Evolutionary conservation across 805 yeast species (phyloP), one percentile per base, ranked within the genome.

Genomic region (Teunomyces lycoperdinae): DNA sequence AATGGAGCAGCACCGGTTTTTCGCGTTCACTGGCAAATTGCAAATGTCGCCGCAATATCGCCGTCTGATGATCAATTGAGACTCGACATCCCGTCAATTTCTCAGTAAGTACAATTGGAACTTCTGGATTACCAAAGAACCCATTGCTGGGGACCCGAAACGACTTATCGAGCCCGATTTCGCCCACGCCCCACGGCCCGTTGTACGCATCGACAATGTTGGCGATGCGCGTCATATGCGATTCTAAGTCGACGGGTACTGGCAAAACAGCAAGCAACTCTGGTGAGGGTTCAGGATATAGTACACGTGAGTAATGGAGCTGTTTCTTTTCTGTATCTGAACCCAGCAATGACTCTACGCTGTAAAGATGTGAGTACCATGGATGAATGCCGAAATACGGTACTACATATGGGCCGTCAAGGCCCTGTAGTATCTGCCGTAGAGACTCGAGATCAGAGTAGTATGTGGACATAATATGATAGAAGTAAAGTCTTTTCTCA

Each of bases 301-400:
- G 66, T 0, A 89, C 78, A 0, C 57, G 24, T 1, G 50, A 43
- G 58, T 91, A 91, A 62, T 91, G 97, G 2, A 51, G 58, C 13
- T 35, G 14, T 54, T 83, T 84, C 30, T 58, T 53, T 1, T 56
- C 58, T 1, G 45, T 36, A 1, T 49, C 55, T 2, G 51, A 44
- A 5, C 36, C 50, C 14, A 6, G 46, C n/a, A 9, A 51, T 2
- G 13, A 13, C 0, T 55, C 50, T 1, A 56, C 61, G n/a, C 78
- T 68, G 52, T 81, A 85, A 14, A 84, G 53, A 62, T 91, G 96
- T 2, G 83, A 67, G 58, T 80, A 91, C 98, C 98, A 92, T 0
- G 99, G 99, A 64, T 92, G 99, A 1, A 89, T 70, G 0, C 98
- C 96, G 58, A 80, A 78, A 34, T 79, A 77, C 0, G 85, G 79